Evolutionary conservation across 805 yeast species (phyloP).

Genomic region (Yarrowia deformans): DNA sequence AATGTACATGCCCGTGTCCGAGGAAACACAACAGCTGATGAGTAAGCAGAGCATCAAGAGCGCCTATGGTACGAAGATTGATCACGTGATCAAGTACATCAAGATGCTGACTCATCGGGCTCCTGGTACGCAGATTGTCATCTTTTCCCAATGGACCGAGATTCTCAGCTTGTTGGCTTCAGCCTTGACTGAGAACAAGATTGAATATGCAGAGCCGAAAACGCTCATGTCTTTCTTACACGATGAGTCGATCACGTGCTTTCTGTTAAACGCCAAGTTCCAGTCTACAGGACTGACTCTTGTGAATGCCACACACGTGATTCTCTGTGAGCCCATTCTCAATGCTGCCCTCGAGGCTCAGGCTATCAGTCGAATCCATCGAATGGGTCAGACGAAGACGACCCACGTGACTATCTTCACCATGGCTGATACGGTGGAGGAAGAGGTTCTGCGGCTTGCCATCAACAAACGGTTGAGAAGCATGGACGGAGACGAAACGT

Average conservation of each 20-base stretch:
- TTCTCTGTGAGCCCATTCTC: conserved; percentile 90
- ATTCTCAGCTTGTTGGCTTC: conserved; percentile 69
- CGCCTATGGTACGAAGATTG: conserved; percentile 85
- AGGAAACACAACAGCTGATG: conserved; percentile 44
- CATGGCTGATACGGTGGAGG: conserved; percentile 85
- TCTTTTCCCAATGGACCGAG: conserved; percentile 90
- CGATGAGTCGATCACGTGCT: conserved; percentile 69
- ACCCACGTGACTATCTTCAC: conserved; percentile 95
- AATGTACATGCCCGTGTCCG: conserved; percentile 52
- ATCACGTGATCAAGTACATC: conserved; percentile 77
- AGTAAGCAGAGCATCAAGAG: conserved; percentile 47
- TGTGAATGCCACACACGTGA: conserved; percentile 90
- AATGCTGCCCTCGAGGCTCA: conserved; percentile 88
- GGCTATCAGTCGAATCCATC: conserved; percentile 88
- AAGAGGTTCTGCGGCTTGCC: conserved; percentile 75
- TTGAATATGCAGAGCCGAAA: conserved; percentile 60
- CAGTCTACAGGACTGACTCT: conserved; percentile 90
- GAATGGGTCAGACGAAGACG: conserved; percentile 84
- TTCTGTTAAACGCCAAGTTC: conserved; percentile 81
- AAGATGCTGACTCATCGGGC: conserved; percentile 66
- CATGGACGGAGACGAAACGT: conserved; percentile 28
- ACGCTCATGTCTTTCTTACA: conserved; percentile 3
- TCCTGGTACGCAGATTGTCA: conserved; percentile 74
- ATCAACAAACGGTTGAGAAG: conserved; percentile 62
- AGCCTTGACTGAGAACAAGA: conserved; percentile 67